A percentile compares a stretch with the other conserved stretches of the same genome.
Evolutionary conservation across 1,284 basidiomycete genomes (phyloP).

Genomic region (Somion occarium): DNA sequence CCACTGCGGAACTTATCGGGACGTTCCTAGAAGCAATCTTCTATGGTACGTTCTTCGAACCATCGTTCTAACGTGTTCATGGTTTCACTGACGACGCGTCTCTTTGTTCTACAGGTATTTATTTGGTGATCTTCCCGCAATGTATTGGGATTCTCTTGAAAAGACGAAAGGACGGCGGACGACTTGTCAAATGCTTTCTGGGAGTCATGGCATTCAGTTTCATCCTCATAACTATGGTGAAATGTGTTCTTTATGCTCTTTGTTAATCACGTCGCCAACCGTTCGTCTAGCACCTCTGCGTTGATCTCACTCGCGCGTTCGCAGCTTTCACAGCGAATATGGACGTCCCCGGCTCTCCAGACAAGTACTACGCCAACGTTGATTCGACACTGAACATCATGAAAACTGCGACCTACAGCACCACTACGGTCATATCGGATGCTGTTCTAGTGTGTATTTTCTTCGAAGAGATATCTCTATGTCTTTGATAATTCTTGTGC

Average conservation of each 20-base stretch:
- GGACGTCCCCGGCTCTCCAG: conserved; percentile 4
- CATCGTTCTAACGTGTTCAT: neutral
- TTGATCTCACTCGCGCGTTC: conserved; percentile 8
- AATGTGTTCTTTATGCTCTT: neutral
- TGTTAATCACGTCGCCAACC: too few species aligned
- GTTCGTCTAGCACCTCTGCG: conserved; percentile 5
- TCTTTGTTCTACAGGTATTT: too few species aligned
- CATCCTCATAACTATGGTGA: conserved; percentile 5
- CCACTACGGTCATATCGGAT: conserved; percentile 10
- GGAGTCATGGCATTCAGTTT: conserved; percentile 6
- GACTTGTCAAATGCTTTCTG: conserved; percentile 1
- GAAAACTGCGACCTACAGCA: conserved; percentile 9
- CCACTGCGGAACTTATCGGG: conserved; percentile 12
- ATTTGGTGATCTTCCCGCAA: conserved; percentile 7
- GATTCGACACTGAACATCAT: conserved; percentile 8
- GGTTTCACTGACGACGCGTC: neutral
- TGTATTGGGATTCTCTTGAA: conserved; percentile 8
- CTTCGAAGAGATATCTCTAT: neutral
- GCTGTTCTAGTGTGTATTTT: conserved; percentile 7
- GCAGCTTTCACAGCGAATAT: conserved; percentile 9
- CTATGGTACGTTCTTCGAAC: conserved; percentile 6
- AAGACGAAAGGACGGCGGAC: conserved; percentile 1
- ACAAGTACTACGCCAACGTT: conserved; percentile 7
- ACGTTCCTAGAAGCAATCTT: conserved; percentile 8
- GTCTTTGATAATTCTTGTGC: neutral